These are phyloP conservation scores for Dendrobium officinale DNA, from an alignment of 106 monocot genomes.

Conservation along the genomic window DNA sequence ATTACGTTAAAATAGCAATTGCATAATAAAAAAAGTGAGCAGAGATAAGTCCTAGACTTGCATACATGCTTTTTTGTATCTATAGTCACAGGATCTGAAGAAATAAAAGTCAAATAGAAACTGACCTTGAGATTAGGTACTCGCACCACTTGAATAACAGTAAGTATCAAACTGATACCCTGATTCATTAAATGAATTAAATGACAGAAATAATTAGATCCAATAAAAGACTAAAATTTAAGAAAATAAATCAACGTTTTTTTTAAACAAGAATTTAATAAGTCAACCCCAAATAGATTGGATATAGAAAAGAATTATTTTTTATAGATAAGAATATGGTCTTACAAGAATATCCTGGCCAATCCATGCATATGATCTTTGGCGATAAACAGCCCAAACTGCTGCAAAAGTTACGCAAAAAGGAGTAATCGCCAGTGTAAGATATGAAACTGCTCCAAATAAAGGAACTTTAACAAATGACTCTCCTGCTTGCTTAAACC, in stretches of 20 bases:
- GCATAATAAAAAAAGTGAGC: not conserved
- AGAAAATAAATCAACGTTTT: not conserved
- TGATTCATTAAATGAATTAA: constrained; percentile 19
- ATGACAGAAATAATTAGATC: not conserved
- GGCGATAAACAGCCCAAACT: constrained; percentile 85
- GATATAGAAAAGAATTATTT: not conserved
- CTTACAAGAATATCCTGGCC: constrained; percentile 99
- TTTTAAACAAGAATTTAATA: not conserved
- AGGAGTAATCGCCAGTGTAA: constrained; percentile 75
- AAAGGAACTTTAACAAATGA: constrained; percentile 88
- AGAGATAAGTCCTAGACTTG: not conserved
- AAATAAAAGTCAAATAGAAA: not conserved
- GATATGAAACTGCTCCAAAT: constrained; percentile 89
- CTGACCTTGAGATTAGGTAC: constrained; percentile 95
- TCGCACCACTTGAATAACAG: constrained; percentile 90
- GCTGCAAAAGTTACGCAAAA: constrained; percentile 82
- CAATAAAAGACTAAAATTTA: not conserved
- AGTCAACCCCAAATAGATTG: not conserved
- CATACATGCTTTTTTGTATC: not conserved
- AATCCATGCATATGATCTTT: constrained; percentile 66
- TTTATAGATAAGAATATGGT: constrained; percentile 7
- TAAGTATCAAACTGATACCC: constrained; percentile 93
- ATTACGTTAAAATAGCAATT: not conserved
- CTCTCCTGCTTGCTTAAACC: constrained; percentile 26
- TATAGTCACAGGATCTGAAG: not conserved